Evolutionary conservation across 768 basidiomycete species (phyloP).

Genomic region (Tephrocybe sp.): DNA sequence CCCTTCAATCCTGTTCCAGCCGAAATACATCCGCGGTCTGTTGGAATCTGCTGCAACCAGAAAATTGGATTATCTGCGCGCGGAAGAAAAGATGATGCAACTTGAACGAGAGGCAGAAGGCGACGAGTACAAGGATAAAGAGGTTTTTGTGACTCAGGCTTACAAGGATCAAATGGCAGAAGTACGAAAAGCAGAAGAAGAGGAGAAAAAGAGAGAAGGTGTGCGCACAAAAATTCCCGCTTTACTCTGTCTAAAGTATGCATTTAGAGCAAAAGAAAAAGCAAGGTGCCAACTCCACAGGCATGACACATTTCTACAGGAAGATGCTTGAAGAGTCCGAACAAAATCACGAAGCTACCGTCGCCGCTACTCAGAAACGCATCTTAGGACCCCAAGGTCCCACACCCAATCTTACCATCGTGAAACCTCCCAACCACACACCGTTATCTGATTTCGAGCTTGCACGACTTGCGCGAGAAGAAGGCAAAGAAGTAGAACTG

Average conservation of each 20-base stretch:
- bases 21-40: slow-evolving; percentile 89
- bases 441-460: slow-evolving; percentile 74
- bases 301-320: slow-evolving; percentile 86
- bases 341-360: slow-evolving; percentile 81
- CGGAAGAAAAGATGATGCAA: slow-evolving; percentile 98
- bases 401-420: slow-evolving; percentile 69
- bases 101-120: slow-evolving; percentile 91
- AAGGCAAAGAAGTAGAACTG: slow-evolving; percentile 86
- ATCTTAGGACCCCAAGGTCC: slow-evolving; percentile 66
- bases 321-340: slow-evolving; percentile 78
- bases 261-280: slow-evolving; percentile 61
- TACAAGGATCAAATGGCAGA: slow-evolving; percentile 97
- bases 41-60: slow-evolving; percentile 84
- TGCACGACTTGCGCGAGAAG: slow-evolving; percentile 63
- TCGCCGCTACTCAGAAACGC: slow-evolving; percentile 70
- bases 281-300: slow-evolving; percentile 55
- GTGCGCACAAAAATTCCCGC: slow-evolving; percentile 23
- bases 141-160: slow-evolving; percentile 95
- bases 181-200: slow-evolving; percentile 87
- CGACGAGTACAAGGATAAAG: slow-evolving; percentile 91
- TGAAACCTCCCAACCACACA: slow-evolving; percentile 64
- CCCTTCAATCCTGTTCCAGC: no score
- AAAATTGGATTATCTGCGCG: slow-evolving; percentile 83
- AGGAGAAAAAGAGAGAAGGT: slow-evolving; percentile 91
- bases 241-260: not conserved